phyloP scores from a whole-genome alignment of 306 rosid genomes.

The Prosopis cineraria region DNA sequence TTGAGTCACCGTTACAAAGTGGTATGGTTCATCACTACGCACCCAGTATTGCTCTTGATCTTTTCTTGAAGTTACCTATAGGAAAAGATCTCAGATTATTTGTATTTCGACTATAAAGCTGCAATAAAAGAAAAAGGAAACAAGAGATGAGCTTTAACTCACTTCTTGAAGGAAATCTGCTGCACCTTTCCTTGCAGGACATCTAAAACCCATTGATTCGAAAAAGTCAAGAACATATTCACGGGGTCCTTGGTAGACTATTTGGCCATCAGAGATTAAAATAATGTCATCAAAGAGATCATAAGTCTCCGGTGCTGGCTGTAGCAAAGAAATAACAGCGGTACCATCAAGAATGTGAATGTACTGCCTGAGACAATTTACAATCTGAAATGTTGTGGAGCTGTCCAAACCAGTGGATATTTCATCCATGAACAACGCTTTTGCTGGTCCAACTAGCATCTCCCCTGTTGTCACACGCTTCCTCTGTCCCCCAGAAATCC shows the following conservation, averaged over 20 bases:
- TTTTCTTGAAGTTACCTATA: constrained; percentile 60
- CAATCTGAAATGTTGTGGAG: constrained; percentile 63
- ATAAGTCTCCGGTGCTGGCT: constrained; percentile 64
- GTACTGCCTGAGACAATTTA: constrained; percentile 47
- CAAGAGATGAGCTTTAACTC: constrained; percentile 13
- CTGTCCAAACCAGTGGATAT: constrained; percentile 67
- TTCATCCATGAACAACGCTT: constrained; percentile 64
- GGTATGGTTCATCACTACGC: constrained; percentile 38
- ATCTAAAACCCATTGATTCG: constrained; percentile 51
- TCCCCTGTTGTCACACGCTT: constrained; percentile 83
- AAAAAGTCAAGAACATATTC: constrained; percentile 55
- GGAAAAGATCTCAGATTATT: constrained; percentile 11
- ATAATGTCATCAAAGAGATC: constrained; percentile 61
- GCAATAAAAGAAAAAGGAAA: background rate
- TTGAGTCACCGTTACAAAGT: constrained; percentile 46
- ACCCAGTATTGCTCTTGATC: constrained; percentile 67
- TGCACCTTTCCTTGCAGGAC: constrained; percentile 60
- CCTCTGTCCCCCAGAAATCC: constrained; percentile 91
- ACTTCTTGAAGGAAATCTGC: constrained; percentile 73
- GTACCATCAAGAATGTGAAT: constrained; percentile 55
- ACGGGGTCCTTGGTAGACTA: constrained; percentile 62
- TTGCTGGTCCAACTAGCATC: constrained; percentile 65
- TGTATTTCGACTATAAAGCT: background rate
- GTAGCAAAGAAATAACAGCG: constrained; percentile 54
- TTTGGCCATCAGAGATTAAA: constrained; percentile 57